A percentile compares a stretch with the other conserved stretches of the same genome.
Conservation (phyloP, 805 yeast genomes). For the Monosporozyma siamensis region DNA sequence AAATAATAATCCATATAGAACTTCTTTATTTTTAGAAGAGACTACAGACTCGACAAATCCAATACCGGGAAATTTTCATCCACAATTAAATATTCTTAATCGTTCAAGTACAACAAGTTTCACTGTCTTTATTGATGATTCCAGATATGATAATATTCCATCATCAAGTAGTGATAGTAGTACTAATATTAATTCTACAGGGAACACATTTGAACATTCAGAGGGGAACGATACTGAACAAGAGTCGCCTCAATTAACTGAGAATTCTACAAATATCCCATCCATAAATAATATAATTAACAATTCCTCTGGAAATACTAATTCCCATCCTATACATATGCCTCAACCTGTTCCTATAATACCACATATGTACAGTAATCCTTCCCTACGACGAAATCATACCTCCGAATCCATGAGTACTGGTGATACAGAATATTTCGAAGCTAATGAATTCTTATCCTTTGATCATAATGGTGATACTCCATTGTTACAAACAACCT, state of each 20-base stretch:
- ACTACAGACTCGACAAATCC: not conserved
- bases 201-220: not conserved
- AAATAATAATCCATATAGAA: not conserved
- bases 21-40: not conserved
- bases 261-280: too few species aligned
- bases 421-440: conserved; percentile 3
- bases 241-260: too few species aligned
- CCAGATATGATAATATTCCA: not conserved
- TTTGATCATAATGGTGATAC: not conserved
- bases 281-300: too few species aligned
- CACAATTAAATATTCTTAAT: not conserved
- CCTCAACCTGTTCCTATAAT: not conserved
- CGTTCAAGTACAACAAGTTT: not conserved
- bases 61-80: not conserved
- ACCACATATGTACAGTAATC: not conserved
- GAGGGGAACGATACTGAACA: too few species aligned
- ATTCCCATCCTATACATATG: too few species aligned
- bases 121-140: conserved; percentile 5
- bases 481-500: not conserved
- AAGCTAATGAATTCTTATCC: not conserved
- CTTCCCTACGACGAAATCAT: not conserved
- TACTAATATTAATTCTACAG: not conserved
- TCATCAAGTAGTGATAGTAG: not conserved
- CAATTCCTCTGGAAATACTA: too few species aligned
- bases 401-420: conserved; percentile 1